Base-by-base conservation (phyloP, 2,329 filamentous ascomycete genomes). In the Exophiala lecanii-corni region DNA sequence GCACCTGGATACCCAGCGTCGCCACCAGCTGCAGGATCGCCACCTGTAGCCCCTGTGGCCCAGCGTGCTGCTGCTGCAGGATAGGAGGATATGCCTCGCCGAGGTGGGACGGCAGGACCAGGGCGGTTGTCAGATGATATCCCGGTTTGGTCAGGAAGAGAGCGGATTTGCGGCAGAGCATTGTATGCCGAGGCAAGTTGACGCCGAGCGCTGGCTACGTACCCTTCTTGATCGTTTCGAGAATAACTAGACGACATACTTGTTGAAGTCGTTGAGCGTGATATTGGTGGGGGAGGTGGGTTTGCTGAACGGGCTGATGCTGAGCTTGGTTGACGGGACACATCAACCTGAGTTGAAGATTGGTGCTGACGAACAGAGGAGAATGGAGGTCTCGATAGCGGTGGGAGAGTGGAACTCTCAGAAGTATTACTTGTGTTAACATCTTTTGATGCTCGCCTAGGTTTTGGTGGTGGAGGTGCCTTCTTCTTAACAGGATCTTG, bases 381-480 rank as follows among this genome's bases (percentile, higher is more conserved):
- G 17, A 56, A 47, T n/a, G 57, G 53, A 13, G 55, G 49, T 15
- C 54, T 39, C 16, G 40, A 41, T 10, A 30, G 32, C 57, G 50
- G 17, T 51, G 50, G 25, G 51, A 28, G 37, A 33, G 32, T 32
- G 5, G 46, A 34, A n/a, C 45, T 40, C 12, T 55, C 55, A n/a
- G n/a, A n/a, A 20, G 54, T 41, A 19, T 31, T 17, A 17, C 12
- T 18, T 9, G 33, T 33, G 10, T 38, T 34, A 9, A 35, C 33
- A 28, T 28, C 21, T 15, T 51, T 48, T 21, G 52, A 55, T 13
- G 48, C 32, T 13, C 59, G 62, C 16, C 62, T 63, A 31, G 63
- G 62, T 20, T 56, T 57, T 7, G 66, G 66, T 18, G 66, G 49
- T n/a, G 64, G 63, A 15, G 65, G 63, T 0, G 47, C 57, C 17